These are phyloP conservation scores for Yamadazyma insecticola DNA, from an alignment of 805 yeast species.

Conservation along the genomic window DNA sequence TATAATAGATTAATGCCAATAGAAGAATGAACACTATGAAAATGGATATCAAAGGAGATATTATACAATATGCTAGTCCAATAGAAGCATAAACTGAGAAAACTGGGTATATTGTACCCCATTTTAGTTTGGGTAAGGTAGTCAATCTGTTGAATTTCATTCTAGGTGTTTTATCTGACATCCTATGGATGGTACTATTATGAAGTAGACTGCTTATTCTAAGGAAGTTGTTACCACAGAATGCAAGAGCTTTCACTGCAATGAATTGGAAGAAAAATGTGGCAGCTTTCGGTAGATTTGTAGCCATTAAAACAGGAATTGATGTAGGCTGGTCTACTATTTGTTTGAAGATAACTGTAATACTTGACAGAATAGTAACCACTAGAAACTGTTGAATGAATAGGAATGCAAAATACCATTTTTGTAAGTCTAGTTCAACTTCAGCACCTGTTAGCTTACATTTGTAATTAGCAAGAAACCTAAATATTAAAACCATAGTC, in stretches of 20 bases:
- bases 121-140: slow-evolving; percentile 44
- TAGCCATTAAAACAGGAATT: slow-evolving; percentile 67
- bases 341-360: slow-evolving; percentile 58
- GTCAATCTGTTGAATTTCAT: slow-evolving; percentile 43
- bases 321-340: slow-evolving; percentile 67
- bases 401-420: slow-evolving; percentile 72
- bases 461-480: slow-evolving; percentile 49
- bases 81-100: slow-evolving; percentile 75
- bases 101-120: slow-evolving; percentile 79
- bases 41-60: slow-evolving; percentile 72
- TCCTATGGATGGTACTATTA: slow-evolving; percentile 27
- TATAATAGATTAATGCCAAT: slow-evolving; percentile 59
- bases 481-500: slow-evolving; percentile 53
- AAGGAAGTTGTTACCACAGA: slow-evolving; percentile 67
- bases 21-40: slow-evolving; percentile 53
- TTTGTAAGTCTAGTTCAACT: slow-evolving; percentile 66
- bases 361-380: slow-evolving; percentile 78
- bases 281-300: slow-evolving; percentile 79
- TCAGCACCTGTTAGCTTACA: slow-evolving; percentile 60
- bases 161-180: slow-evolving; percentile 59
- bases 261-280: slow-evolving; percentile 80
- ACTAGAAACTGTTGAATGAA: slow-evolving; percentile 83
- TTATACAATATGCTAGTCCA: slow-evolving; percentile 70
- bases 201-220: slow-evolving; percentile 51
- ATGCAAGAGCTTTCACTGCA: slow-evolving; percentile 68